Conservation (phyloP, 2,329 filamentous ascomycete genomes). For the Ceratocystis cacaofunesta region DNA sequence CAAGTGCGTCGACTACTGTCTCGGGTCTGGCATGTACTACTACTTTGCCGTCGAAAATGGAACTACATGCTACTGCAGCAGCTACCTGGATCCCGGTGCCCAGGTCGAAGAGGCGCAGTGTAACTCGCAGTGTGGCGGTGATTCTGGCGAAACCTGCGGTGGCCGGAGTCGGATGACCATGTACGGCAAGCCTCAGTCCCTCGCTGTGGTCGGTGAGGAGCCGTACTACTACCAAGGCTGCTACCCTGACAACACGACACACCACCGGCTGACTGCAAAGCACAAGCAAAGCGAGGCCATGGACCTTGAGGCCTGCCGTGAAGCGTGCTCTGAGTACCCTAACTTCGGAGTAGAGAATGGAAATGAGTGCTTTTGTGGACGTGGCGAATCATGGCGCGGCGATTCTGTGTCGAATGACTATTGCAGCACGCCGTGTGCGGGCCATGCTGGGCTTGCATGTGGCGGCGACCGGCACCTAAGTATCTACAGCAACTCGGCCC, state of each 20-base stretch:
- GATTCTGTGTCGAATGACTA: slow-evolving; percentile 4
- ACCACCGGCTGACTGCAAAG: background rate
- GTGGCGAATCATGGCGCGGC: slow-evolving; percentile 7
- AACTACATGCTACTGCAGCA: slow-evolving; percentile 10
- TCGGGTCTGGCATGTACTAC: slow-evolving; percentile 10
- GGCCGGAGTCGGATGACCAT: background rate
- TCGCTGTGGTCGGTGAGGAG: background rate
- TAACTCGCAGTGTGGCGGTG: slow-evolving; percentile 4
- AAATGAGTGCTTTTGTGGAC: slow-evolving; percentile 2
- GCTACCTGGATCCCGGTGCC: background rate
- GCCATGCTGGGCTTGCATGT: background rate
- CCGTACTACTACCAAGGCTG: slow-evolving; percentile 14
- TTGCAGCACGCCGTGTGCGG: slow-evolving; percentile 11
- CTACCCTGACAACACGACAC: background rate
- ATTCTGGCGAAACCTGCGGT: slow-evolving; percentile 7
- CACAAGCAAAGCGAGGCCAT: background rate
- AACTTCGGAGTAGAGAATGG: slow-evolving; percentile 12
- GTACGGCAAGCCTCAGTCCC: slow-evolving; percentile 9
- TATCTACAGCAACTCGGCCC: slow-evolving; percentile 7
- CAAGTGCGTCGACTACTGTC: slow-evolving; percentile 8
- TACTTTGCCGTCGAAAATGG: slow-evolving; percentile 6
- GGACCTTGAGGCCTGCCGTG: slow-evolving; percentile 7
- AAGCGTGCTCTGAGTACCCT: slow-evolving; percentile 1
- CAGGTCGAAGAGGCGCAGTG: background rate
- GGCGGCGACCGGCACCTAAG: slow-evolving; percentile 9